phyloP scores from a whole-genome alignment of 345 rosid genomes.

The Kandelia obovata region DNA sequence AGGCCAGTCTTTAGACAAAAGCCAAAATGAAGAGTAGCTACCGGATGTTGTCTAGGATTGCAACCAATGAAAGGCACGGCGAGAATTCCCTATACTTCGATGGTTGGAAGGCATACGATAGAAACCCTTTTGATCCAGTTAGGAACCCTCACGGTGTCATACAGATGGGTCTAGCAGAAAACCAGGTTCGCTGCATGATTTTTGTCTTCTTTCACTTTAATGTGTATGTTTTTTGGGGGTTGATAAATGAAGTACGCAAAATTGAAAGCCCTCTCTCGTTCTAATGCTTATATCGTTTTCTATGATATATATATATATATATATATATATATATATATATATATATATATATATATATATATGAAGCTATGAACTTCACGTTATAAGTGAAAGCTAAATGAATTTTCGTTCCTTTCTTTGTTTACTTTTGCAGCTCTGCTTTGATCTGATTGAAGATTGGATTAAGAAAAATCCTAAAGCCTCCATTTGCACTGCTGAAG shows the following conservation, averaged over 20 bases:
- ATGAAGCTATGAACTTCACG: too few species aligned
- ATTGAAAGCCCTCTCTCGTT: neutral
- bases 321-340: too few species aligned
- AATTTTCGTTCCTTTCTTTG: neutral
- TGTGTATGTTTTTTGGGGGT: neutral
- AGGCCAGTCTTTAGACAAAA: neutral
- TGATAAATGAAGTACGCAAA: too few species aligned
- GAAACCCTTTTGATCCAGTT: constrained; percentile 53
- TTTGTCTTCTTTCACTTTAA: neutral
- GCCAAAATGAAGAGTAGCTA: constrained; percentile 13
- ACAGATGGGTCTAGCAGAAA: constrained; percentile 92
- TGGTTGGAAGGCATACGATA: constrained; percentile 82
- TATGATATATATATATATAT: too few species aligned
- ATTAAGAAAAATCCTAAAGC: constrained; percentile 55
- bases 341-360: too few species aligned
- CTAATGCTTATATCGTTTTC: too few species aligned
- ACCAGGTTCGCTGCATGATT: constrained; percentile 45
- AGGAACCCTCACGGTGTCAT: constrained; percentile 62
- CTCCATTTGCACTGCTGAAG: constrained; percentile 72
- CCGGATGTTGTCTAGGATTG: constrained; percentile 50
- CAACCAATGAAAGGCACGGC: constrained; percentile 55
- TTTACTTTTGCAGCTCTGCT: constrained; percentile 46
- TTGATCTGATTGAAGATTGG: constrained; percentile 63
- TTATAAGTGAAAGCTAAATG: too few species aligned
- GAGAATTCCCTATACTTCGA: constrained; percentile 74